A percentile compares a stretch with the other conserved stretches of the same genome.
phyloP scores from a whole-genome alignment of 352 stramenopile species.

The Aphanomyces stellatus region DNA sequence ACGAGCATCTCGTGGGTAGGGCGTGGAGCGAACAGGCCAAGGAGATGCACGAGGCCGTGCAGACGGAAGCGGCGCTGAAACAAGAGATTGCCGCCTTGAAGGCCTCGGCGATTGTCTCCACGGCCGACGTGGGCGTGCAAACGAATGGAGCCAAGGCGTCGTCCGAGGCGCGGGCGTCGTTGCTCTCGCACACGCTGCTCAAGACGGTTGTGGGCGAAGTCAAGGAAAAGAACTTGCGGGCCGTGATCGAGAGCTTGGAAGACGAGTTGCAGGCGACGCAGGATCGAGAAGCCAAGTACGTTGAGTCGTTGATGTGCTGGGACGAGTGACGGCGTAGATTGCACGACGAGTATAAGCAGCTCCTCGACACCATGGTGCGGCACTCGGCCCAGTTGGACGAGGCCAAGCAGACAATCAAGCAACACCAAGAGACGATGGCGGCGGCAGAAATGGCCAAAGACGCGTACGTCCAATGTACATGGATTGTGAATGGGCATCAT shows the following conservation, averaged over 20 bases:
- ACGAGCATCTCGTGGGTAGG: not conserved
- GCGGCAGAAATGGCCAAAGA: not conserved
- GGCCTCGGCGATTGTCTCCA: not conserved
- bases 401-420: not conserved
- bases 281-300: not conserved
- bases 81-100: not conserved
- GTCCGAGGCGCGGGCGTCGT: not conserved
- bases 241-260: slow-evolving; percentile 6
- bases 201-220: not conserved
- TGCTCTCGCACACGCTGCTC: not conserved
- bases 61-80: slow-evolving; percentile 2
- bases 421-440: not conserved
- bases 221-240: slow-evolving; percentile 5
- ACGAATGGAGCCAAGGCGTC: not conserved
- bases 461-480: not conserved
- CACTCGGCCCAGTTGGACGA: not conserved
- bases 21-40: slow-evolving; percentile 18
- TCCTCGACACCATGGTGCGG: not conserved
- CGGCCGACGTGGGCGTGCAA: not conserved
- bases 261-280: not conserved
- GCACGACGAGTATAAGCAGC: not conserved
- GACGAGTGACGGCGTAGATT: not conserved
- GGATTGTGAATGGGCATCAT: not conserved
- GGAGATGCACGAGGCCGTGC: slow-evolving; percentile 3
- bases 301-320: not conserved